Conservation (phyloP, 139 green algal species). For the Limnomonas spitsbergensis region DNA sequence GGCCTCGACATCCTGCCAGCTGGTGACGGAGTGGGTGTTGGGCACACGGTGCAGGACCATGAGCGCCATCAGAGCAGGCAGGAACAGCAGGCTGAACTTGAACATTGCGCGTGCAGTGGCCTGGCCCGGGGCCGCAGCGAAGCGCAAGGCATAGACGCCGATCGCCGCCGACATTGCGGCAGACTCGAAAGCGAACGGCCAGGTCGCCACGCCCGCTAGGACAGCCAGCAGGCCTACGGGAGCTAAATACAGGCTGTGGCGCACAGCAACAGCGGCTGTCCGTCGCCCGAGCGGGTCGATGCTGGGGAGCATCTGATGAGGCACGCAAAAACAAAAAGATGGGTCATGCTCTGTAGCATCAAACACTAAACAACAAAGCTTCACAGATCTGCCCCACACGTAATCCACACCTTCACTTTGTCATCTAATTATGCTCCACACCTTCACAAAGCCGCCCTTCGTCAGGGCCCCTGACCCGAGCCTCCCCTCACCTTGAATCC, state of each 20-base stretch:
- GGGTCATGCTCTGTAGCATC: no score
- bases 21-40: slow-evolving; percentile 33
- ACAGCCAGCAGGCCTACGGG: slow-evolving; percentile 63
- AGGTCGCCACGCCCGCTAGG: slow-evolving; percentile 55
- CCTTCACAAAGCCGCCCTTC: no score
- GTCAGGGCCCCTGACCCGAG: no score
- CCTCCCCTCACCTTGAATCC: slow-evolving; percentile 43
- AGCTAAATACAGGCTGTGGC: slow-evolving; percentile 85
- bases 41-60: slow-evolving; percentile 81
- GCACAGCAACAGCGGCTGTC: slow-evolving; percentile 75
- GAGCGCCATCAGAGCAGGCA: slow-evolving; percentile 83
- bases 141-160: slow-evolving; percentile 64
- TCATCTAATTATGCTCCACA: no score
- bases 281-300: slow-evolving; percentile 79
- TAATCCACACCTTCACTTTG: no score
- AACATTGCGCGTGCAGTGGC: slow-evolving; percentile 80
- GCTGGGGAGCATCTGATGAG: slow-evolving; percentile 80
- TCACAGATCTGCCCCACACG: no score
- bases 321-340: no score
- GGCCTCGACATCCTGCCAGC: not conserved
- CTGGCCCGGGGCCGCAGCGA: slow-evolving; percentile 52
- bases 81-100: slow-evolving; percentile 79
- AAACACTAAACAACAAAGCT: no score
- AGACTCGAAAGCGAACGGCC: slow-evolving; percentile 77
- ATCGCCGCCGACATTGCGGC: slow-evolving; percentile 61